Base-by-base conservation (phyloP, 176 grass and related monocot genomes). In the Hyparrhenia diplandra region DNA sequence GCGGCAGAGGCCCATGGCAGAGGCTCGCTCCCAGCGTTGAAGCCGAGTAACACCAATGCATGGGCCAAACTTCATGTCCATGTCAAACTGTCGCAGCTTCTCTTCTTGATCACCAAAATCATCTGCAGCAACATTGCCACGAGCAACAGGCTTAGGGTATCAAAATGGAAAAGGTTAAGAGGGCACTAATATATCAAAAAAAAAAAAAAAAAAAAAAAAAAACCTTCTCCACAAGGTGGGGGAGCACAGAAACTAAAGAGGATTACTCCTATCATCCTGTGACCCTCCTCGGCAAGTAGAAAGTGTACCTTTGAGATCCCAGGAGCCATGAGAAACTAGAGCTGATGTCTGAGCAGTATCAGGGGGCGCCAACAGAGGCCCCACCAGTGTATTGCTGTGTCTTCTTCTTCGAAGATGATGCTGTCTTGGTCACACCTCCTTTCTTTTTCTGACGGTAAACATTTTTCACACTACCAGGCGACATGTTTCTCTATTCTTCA, bases 361-460 rank as follows among this genome's bases (percentile, higher is more conserved):
- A 5, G 30, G 30, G 9, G 6, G 72, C 55, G 25, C 85, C 49
- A 41, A 81, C 59, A 6, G 82, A 82, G 23, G 78, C 65, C 52
- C 86, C 80, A 69, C 86, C 82, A 71, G 58, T 73, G 73, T 79
- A 82, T 8, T 85, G 58, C 68, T 82, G 61, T 73, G 35, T 23
- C 84, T 91, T 88, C 73, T 88, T 91, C 74, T 75, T 88, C 10
- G 86, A 82, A 54, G 85, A 81, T 67, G 82, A 37, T 12, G 73
- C 16, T 2, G 67, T 18, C 75, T 87, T 82, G 51, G 74, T 16
- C 4, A 34, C 62, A 64, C 54, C 79, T 62, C 83, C 82, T 82
- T 80, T 92, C 90, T 92, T 92, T 73, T 88, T 88, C 69, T 88
- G 86, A 13, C 75, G 78, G 74, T 83, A 92, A 62, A 92, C 83